Evolutionary conservation across 2,329 filamentous ascomycete genomes (phyloP), one percentile per base, ranked within the genome.

Genomic region (Pseudogymnoascus sp.): DNA sequence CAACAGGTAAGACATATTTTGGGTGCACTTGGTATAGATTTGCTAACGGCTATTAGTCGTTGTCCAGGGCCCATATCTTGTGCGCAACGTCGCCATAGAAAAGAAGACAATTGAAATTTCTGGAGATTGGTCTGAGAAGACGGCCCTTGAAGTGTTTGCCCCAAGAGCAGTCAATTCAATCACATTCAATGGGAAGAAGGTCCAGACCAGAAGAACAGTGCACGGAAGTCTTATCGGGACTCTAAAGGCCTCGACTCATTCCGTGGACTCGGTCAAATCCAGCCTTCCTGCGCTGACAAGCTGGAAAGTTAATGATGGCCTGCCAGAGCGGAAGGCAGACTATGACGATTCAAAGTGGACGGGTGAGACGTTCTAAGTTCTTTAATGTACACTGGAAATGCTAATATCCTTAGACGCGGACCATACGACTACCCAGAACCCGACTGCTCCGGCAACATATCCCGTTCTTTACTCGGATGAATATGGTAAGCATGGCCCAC

Each of bases 1-100:
- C 47, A 33, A 54, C 47, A 33, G n/a, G 47, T 33, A 54, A 12
- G 6, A 2, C 43, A 33, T 12, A 5, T 41, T n/a, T 3, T 54
- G n/a, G 6, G 16, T 54, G 12, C 33, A 5, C 47, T 28, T 54
- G 16, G n/a, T 30, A 50, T 28, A 16, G 12, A 8, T 33, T 54
- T 33, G 20, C 38, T 33, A 33, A 41, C 22, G 20, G 1, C 22
- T 11, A 3, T 2, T 33, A 81, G 78, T 82, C 4, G 70, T 83
- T 11, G 74, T 83, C 2, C 77, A 80, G 20, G 81, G 81, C 0
- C 78, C 80, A 0, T 81, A 81, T 47, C 74, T 83, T 3, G 78
- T 83, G 6, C 78, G 81, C 4, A 75, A 74, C 1, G 78, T 78
- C 4, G 65, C 71, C 7, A 63, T 67, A 9, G 71, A 72, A 1